phyloP scores from a whole-genome alignment of 805 yeast genomes.

The Starmerella scarabaei region DNA sequence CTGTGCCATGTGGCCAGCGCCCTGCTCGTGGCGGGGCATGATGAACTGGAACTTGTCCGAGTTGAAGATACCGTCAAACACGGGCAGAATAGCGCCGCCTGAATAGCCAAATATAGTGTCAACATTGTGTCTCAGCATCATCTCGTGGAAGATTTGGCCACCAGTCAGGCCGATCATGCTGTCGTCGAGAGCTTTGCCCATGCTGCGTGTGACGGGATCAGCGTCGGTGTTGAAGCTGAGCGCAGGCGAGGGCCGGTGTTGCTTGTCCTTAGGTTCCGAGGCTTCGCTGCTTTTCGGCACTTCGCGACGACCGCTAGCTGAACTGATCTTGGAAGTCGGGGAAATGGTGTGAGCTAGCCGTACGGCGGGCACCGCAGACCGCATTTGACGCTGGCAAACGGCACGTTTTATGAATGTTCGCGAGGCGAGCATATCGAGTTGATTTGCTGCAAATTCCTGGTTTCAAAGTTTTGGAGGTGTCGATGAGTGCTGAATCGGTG shows the following conservation, averaged over 20 bases:
- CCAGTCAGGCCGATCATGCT: constrained; percentile 94
- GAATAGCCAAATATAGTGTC: constrained; percentile 96
- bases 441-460: too few relatives aligned
- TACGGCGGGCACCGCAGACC: too few relatives aligned
- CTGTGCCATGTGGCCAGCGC: constrained; percentile 99
- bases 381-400: too few relatives aligned
- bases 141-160: constrained; percentile 95
- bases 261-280: not conserved
- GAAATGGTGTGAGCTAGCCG: constrained; percentile 17
- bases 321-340: constrained; percentile 13
- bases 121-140: constrained; percentile 93
- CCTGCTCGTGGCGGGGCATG: constrained; percentile 94
- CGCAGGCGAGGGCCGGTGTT: constrained; percentile 27
- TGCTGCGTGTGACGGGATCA: constrained; percentile 2
- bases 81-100: constrained; percentile 98
- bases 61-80: constrained; percentile 91
- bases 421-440: too few relatives aligned
- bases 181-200: constrained; percentile 31
- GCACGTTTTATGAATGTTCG: too few relatives aligned
- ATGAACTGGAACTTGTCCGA: constrained; percentile 80
- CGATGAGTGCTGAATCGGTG: too few relatives aligned
- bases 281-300: constrained; percentile 12
- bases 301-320: constrained; percentile 5
- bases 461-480: too few relatives aligned
- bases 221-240: constrained; percentile 27